phyloP scores from a whole-genome alignment of 768 basidiomycete species.

The Ephemerocybe angulata region DNA sequence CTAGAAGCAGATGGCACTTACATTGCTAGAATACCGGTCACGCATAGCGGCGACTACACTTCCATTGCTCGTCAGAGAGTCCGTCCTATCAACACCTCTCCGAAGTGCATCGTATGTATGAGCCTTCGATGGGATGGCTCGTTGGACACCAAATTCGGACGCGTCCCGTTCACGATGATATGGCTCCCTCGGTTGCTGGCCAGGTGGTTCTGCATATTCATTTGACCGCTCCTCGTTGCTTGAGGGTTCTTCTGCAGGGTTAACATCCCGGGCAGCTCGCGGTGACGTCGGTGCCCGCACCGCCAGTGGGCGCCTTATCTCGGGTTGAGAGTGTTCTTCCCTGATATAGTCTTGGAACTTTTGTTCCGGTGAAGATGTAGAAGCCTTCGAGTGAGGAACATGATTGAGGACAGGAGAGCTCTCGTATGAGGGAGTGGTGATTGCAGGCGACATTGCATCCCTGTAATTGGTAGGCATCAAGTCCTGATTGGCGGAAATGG shows the following conservation, averaged over 20 bases:
- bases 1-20: slow-evolving; percentile 30
- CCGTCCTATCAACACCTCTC: slow-evolving; percentile 41
- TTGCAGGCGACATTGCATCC: not conserved
- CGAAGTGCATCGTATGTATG: slow-evolving; percentile 6
- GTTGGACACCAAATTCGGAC: not conserved
- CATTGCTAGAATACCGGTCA: slow-evolving; percentile 55
- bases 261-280: not conserved
- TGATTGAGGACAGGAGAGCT: not conserved
- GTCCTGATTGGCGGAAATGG: slow-evolving; percentile 5
- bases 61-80: slow-evolving; percentile 50
- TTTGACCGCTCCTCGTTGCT: not conserved
- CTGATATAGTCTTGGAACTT: not conserved
- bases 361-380: slow-evolving; percentile 7
- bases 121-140: not conserved
- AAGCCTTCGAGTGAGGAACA: not conserved
- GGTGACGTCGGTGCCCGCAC: not conserved
- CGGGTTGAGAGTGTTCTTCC: not conserved
- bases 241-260: not conserved
- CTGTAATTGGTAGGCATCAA: not conserved
- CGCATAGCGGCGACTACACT: slow-evolving; percentile 70
- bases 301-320: slow-evolving; percentile 1
- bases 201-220: not conserved
- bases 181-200: not conserved
- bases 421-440: not conserved
- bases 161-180: not conserved